Base-by-base conservation (phyloP, 352 stramenopile genomes). In the Phytophthora kernoviae region DNA sequence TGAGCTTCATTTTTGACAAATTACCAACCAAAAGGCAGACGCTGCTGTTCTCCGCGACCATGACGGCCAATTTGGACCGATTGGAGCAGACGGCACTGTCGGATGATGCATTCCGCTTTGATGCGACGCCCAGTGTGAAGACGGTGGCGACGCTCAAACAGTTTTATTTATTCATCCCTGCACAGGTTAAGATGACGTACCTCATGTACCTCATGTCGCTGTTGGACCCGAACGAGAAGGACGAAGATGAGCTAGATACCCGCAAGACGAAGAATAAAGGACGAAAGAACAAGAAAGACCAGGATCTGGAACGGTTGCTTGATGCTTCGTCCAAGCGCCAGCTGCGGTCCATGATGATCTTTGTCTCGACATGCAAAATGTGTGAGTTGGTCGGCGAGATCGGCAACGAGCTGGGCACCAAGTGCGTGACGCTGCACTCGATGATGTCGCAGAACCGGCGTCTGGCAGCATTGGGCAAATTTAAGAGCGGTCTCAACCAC, bases 141-240 rank as follows among this genome's bases (percentile, higher is more conserved):
- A 96, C 98, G 11, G 95, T 98, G 43, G 65, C 81, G 26, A 96
- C 91, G 27, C 78, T 99, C 8, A 92, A 96, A 49, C 96, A 99
- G 79, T 85, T 97, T 73, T 99, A 99, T 75, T 81, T 99, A 60
- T 98, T 99, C 69, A 98, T 99, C 72, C 97, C 97, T 4, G 84
- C 87, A 26, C 84, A 98, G 58, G 91, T 99, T 52, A 98, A 98
- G 64, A 93, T 98, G 75, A 93, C 91, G 24, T 99, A 99, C 75
- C 70, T 99, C 36, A 86, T 98, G 70, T 94, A 89, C 55, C 58
- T 97, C 26, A 77, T 98, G 49, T 75, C 74, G 37, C 68, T 74
- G 17, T 64, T 95, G 21, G 78, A 87, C 32, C 79, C 80, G 37
- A 83, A 37, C 26, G 73, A 87, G 0, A 77, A 91, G 24, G 78